Evolutionary conservation across 1,284 basidiomycete species (phyloP).

Genomic region (Ceratobasidium sp.): DNA sequence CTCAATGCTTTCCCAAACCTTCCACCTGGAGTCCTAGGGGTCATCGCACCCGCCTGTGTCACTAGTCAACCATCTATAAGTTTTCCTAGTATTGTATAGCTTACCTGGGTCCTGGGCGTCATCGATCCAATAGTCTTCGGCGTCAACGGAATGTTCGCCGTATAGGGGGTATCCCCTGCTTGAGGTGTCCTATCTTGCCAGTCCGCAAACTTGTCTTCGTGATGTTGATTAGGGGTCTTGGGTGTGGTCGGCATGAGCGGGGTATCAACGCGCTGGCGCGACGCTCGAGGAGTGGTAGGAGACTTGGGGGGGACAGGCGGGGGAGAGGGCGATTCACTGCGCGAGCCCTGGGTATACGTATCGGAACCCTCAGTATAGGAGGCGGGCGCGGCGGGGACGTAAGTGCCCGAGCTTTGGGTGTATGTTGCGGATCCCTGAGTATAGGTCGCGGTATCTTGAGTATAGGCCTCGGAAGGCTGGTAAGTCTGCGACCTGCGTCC

Average conservation of each 20-base stretch:
- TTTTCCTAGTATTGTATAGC: background rate
- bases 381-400: conserved; percentile 10
- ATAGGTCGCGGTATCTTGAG: conserved; percentile 21
- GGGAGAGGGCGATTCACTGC: conserved; percentile 37
- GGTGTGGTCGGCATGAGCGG: conserved; percentile 24
- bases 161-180: conserved; percentile 33
- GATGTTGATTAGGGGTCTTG: conserved; percentile 34
- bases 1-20: conserved; percentile 42
- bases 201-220: conserved; percentile 45
- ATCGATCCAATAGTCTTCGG: conserved; percentile 29
- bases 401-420: conserved; percentile 30
- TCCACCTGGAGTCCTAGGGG: conserved; percentile 32
- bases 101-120: conserved; percentile 39
- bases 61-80: background rate
- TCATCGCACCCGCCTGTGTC: conserved; percentile 28
- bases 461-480: conserved; percentile 35
- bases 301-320: conserved; percentile 40
- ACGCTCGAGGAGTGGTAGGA: conserved; percentile 29
- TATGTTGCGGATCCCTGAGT: conserved; percentile 28
- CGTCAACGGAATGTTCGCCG: conserved; percentile 32
- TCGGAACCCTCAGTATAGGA: conserved; percentile 27
- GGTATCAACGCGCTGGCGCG: conserved; percentile 17
- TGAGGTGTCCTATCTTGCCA: conserved; percentile 43
- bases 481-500: conserved; percentile 32
- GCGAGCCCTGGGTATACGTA: conserved; percentile 34